phyloP scores from a whole-genome alignment of 2,329 filamentous ascomycete genomes.

The Diaporthe eres region DNA sequence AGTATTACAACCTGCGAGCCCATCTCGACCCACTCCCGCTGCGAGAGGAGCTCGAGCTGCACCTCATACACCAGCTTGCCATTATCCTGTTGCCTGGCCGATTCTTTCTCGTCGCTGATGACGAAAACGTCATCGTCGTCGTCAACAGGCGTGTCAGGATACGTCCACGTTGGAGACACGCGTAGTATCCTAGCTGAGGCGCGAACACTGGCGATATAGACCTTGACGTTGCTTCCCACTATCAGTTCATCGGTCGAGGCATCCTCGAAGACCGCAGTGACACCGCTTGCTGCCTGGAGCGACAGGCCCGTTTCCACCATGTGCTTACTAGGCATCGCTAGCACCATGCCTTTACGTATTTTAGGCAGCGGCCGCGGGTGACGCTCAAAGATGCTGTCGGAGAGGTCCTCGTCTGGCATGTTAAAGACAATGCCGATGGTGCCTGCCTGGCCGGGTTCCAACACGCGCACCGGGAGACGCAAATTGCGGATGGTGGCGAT shows the following conservation, averaged over 20 bases:
- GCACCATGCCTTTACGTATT: slow-evolving; percentile 86
- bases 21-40: slow-evolving; percentile 80
- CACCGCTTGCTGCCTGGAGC: slow-evolving; percentile 75
- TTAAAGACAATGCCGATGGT: slow-evolving; percentile 85
- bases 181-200: slow-evolving; percentile 82
- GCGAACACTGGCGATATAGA: slow-evolving; percentile 90
- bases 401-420: slow-evolving; percentile 51
- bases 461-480: slow-evolving; percentile 81
- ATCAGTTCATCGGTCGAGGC: slow-evolving; percentile 73
- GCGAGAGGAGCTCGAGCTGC: slow-evolving; percentile 77
- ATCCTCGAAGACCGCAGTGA: slow-evolving; percentile 79
- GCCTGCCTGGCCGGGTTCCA: slow-evolving; percentile 87
- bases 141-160: slow-evolving; percentile 42
- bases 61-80: slow-evolving; percentile 64
- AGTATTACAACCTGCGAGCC: slow-evolving; percentile 79
- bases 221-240: slow-evolving; percentile 79
- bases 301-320: slow-evolving; percentile 70
- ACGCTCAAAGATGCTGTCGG: slow-evolving; percentile 50
- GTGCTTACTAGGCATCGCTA: slow-evolving; percentile 74
- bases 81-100: slow-evolving; percentile 47
- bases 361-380: slow-evolving; percentile 54
- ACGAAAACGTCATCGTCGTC: slow-evolving; percentile 71
- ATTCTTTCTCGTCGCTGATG: slow-evolving; percentile 64
- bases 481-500: slow-evolving; percentile 92
- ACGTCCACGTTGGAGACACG: slow-evolving; percentile 54